A percentile compares a stretch with the other conserved stretches of the same genome.
These are phyloP conservation scores for Posidonia australis DNA, from an alignment of 106 monocot species.

Conservation along the genomic window DNA sequence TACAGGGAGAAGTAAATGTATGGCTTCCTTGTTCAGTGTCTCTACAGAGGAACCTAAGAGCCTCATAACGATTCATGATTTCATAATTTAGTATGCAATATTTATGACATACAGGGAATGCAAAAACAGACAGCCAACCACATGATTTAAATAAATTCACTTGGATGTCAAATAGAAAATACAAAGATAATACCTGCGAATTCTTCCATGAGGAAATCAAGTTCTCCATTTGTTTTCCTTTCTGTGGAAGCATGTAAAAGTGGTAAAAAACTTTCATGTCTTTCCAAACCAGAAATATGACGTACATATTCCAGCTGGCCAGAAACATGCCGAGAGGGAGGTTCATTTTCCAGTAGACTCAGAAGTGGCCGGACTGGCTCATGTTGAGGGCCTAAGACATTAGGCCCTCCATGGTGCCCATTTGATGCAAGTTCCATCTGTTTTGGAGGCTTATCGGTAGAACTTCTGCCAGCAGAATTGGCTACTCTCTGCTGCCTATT, in stretches of 20 bases:
- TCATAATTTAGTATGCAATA: too few species aligned
- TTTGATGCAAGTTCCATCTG: conserved; percentile 44
- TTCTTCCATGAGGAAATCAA: conserved; percentile 91
- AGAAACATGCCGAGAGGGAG: conserved; percentile 80
- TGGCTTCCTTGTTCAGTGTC: too few species aligned
- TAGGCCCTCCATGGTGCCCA: conserved; percentile 22
- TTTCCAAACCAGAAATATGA: conserved; percentile 65
- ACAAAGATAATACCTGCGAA: conserved; percentile 49
- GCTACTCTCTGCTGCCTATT: conserved; percentile 31
- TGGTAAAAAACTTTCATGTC: conserved; percentile 87
- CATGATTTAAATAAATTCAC: not conserved
- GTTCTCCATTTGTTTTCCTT: conserved; percentile 81
- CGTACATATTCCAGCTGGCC: conserved; percentile 93
- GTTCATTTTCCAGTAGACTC: conserved; percentile 88
- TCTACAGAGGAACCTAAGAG: too few species aligned
- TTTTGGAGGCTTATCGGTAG: conserved; percentile 57
- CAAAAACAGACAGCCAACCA: not conserved
- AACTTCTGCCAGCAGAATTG: conserved; percentile 51
- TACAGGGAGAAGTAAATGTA: too few species aligned
- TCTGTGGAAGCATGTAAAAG: conserved; percentile 87
- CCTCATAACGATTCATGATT: too few species aligned
- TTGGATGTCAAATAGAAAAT: not conserved
- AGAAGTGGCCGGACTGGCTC: conserved; percentile 79
- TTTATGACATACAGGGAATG: too few species aligned
- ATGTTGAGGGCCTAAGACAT: conserved; percentile 22